Base-by-base conservation (phyloP, 2,329 filamentous ascomycete genomes). In the Emergomyces orientalis region DNA sequence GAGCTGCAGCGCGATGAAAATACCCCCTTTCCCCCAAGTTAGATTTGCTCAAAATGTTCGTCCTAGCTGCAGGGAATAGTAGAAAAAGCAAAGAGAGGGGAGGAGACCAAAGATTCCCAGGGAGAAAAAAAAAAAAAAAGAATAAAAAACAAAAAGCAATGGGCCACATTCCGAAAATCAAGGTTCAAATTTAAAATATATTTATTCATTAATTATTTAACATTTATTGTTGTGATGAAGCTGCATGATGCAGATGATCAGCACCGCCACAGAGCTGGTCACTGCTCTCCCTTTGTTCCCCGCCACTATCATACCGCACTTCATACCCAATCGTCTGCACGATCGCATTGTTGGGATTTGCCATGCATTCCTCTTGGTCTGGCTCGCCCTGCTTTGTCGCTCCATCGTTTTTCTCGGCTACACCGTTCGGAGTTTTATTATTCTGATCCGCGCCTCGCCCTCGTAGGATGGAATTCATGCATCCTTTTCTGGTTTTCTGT, bases 321-420 rank as follows among this genome's bases (percentile, higher is more conserved):
- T 63, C 62, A 61, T 68, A 70, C 47, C 68, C 68, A 43, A 65
- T 66, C 8, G 67, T 67, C 39, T 70, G 67, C 56, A 70, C 49
- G 55, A 70, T 70, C n/a, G 67, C 64, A 34, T 65, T 65, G 3
- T 66, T 66, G 2, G 68, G 60, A 11, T 66, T 66, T 61, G 67
- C 64, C 57, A 66, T 61, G 22, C 67, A 67, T 8, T 68, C 67
- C 6, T 37, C 54, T 22, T 39, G 43, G 25, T 13, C 25, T 51
- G 25, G 13, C 64, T 60, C 51, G 17, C 51, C 14, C 11, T 32
- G 60, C 30, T 47, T 58, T 56, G 30, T 54, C 45, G 19, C 47
- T 34, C 32, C 56, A 32, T 59, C 49, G n/a, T 41, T 43, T 37
- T 61, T 43, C 51, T n/a, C 34, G 11, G 56, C 41, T 54, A 59